These are phyloP conservation scores for Penicillium angulare DNA, from an alignment of 495 filamentous ascomycete genomes.

Conservation along the genomic window DNA sequence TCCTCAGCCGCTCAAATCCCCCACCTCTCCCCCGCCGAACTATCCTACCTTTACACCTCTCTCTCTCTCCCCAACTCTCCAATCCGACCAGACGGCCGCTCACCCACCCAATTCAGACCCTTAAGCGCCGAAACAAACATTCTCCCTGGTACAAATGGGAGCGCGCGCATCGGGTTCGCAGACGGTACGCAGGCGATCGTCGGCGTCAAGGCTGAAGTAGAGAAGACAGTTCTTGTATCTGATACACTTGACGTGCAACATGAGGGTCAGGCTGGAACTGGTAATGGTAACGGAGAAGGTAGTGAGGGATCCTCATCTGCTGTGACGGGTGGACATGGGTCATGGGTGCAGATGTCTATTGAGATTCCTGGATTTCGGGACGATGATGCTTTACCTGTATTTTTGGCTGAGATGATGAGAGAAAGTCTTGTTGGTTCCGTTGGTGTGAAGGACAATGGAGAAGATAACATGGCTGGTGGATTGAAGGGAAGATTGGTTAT, in stretches of 20 bases:
- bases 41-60: constrained; percentile 91
- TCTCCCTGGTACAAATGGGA: constrained; percentile 85
- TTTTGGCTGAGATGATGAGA: constrained; percentile 80
- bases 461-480: constrained; percentile 50
- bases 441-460: constrained; percentile 12
- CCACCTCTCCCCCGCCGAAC: constrained; percentile 89
- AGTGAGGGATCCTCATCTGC: constrained; percentile 29
- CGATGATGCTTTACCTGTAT: constrained; percentile 86
- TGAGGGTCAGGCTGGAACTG: constrained; percentile 27
- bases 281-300: constrained; percentile 27
- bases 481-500: constrained; percentile 74
- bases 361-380: constrained; percentile 86
- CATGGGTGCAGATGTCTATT: constrained; percentile 80
- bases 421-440: constrained; percentile 74
- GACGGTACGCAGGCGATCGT: constrained; percentile 95
- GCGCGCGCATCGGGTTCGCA: constrained; percentile 87
- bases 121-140: constrained; percentile 86
- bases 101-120: constrained; percentile 83
- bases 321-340: constrained; percentile 37
- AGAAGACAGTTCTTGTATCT: constrained; percentile 53
- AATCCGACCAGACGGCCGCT: constrained; percentile 84
- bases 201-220: constrained; percentile 91
- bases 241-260: constrained; percentile 30
- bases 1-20: constrained; percentile 47
- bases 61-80: constrained; percentile 71